Percentiles rank a stretch among this genome's conserved stretches.
Evolutionary conservation across 2,329 filamentous ascomycete species (phyloP).

Genomic region (Neocatenulostroma microsporum): DNA sequence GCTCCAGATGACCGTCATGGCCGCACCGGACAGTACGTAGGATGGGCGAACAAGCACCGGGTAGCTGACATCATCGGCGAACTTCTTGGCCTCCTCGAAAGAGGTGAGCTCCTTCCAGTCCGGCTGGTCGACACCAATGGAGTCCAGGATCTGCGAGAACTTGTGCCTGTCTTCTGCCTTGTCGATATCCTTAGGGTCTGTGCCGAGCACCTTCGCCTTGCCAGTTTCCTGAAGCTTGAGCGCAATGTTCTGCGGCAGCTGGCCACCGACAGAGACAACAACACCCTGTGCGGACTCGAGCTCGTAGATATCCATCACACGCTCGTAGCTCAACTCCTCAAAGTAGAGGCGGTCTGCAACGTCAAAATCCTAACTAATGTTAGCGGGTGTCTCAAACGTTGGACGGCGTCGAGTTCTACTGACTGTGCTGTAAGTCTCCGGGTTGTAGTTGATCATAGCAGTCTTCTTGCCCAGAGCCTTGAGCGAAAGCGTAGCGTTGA

Average conservation of each 20-base stretch:
- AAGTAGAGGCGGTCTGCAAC: constrained; percentile 90
- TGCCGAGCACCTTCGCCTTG: constrained; percentile 83
- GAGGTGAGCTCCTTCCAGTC: constrained; percentile 97
- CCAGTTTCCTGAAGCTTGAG: constrained; percentile 87
- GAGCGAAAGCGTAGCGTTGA: constrained; percentile 78
- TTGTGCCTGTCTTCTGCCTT: constrained; percentile 97
- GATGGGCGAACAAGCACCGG: constrained; percentile 90
- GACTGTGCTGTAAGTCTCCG: constrained; percentile 71
- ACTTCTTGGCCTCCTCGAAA: constrained; percentile 76
- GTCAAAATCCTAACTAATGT: no score
- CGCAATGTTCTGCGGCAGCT: constrained; percentile 95
- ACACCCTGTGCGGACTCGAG: constrained; percentile 77
- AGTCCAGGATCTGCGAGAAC: constrained; percentile 95
- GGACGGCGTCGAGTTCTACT: no score
- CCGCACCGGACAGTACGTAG: constrained; percentile 94
- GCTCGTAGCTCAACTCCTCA: constrained; percentile 91
- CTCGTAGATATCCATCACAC: constrained; percentile 79
- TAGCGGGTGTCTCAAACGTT: no score
- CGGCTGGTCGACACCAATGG: constrained; percentile 92
- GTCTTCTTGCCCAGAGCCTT: constrained; percentile 90
- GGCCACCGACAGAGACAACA: constrained; percentile 90
- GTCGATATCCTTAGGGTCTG: constrained; percentile 89
- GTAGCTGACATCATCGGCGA: constrained; percentile 78
- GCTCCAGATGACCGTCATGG: constrained; percentile 93
- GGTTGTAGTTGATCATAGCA: constrained; percentile 75